Base-by-base conservation (phyloP, 495 filamentous ascomycete species). In the Aspergillus indologenus region DNA sequence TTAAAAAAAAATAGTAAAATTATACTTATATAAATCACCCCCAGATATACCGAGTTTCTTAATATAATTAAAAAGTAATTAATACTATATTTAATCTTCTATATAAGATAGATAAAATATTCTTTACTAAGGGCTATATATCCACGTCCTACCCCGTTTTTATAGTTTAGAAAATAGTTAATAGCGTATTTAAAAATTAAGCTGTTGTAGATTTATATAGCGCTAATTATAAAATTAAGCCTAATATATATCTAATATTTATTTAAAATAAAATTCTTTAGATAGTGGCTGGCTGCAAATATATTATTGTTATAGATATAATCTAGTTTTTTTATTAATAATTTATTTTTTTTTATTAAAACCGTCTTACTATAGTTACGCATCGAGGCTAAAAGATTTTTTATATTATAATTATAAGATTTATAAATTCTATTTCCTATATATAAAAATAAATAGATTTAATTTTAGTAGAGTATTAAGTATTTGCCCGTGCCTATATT, bases 371-470 rank as follows among this genome's bases (percentile, higher is more conserved):
- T 5, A 34, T 53, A n/a, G 14, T 53, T 53, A 26, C 40, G 12
- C 40, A 53, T 34, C 3, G 17, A 12, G 12, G 12, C 5, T n/a
- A 53, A 12, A 14, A 34, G 5, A 6, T 53, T 15, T 53, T 53
- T 18, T n/a, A 53, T 18, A 53, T 53, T 4, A 14, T 34, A 26
- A 31, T 53, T 40, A 53, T 53, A 53, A 12, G 40, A 15, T 53
- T 29, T 40, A 53, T 53, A n/a, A 53, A 53, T 31, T 53, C 12
- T n/a, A 31, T 53, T 3, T 20, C 12, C 0, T 53, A 31, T 53
- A 53, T 53, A 17, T 53, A 53, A 53, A n/a, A 40, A 53, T 26
- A 26, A 4, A 53, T 53, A 53, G 14, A 53, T 34, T 8, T 53
- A 12, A 31, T 1, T 29, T 18, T 53, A 8, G 23, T 18, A 5